Evolutionary conservation across 129 eudicot species (phyloP).

Genomic region (Tanacetum coccineum): DNA sequence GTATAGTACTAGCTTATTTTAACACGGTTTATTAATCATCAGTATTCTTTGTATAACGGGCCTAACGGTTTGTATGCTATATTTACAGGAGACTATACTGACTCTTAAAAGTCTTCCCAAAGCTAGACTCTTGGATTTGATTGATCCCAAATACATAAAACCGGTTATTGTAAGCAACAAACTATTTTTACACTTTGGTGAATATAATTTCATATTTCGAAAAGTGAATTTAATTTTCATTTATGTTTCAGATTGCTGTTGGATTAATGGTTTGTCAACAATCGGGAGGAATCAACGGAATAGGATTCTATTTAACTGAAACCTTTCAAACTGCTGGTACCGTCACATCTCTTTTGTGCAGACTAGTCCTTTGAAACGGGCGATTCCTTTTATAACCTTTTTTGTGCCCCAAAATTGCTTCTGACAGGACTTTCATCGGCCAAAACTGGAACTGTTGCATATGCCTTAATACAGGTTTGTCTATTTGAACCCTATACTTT

Average conservation of each 20-base stretch:
- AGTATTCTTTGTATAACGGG: neutral
- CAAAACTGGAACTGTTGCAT: constrained; percentile 61
- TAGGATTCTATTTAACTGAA: constrained; percentile 74
- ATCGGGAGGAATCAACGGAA: constrained; percentile 78
- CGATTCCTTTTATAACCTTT: neutral
- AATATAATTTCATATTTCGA: neutral
- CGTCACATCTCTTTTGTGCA: neutral
- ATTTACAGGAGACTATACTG: constrained; percentile 44
- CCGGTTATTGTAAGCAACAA: constrained; percentile 62
- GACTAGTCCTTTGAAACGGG: neutral
- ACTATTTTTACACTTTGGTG: neutral
- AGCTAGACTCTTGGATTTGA: constrained; percentile 52
- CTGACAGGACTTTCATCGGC: constrained; percentile 65
- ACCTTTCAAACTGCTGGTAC: constrained; percentile 80
- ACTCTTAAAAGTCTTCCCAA: constrained; percentile 53
- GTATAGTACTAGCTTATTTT: constrained; percentile 24
- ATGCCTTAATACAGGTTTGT: constrained; percentile 72
- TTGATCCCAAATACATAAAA: constrained; percentile 53
- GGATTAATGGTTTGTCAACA: constrained; percentile 92
- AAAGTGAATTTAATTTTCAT: neutral
- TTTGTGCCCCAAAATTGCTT: neutral
- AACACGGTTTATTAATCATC: constrained; percentile 3
- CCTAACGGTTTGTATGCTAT: constrained; percentile 8
- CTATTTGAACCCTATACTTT: neutral
- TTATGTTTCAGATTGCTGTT: constrained; percentile 64